Conservation (phyloP, 108 stramenopile genomes). For the Nitzschia sp. region DNA sequence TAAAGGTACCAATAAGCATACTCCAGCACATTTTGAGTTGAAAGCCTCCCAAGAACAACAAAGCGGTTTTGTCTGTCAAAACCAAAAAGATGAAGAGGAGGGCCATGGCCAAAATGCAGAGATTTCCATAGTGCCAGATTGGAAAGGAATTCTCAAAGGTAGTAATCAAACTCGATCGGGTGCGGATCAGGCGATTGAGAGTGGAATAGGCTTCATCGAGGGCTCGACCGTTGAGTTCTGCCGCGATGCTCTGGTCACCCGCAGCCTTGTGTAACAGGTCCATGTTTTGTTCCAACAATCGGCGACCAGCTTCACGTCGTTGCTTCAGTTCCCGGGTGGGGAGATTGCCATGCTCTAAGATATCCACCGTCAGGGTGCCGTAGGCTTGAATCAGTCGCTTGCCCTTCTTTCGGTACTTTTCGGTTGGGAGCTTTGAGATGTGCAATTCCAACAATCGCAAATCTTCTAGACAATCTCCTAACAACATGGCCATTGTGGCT, state of each 20-base stretch:
- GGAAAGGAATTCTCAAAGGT: constrained; percentile 49
- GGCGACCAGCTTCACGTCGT: background rate
- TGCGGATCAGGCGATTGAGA: constrained; percentile 36
- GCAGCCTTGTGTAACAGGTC: background rate
- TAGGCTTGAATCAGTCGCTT: background rate
- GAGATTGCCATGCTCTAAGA: constrained; percentile 5
- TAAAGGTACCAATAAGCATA: constrained; percentile 58
- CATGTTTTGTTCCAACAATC: constrained; percentile 3
- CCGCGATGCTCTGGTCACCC: background rate
- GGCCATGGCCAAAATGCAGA: constrained; percentile 42
- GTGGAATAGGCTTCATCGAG: constrained; percentile 43
- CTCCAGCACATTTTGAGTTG: constrained; percentile 55
- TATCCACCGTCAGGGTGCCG: background rate
- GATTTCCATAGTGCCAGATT: constrained; percentile 53
- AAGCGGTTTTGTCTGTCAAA: constrained; percentile 54
- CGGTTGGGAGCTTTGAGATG: background rate
- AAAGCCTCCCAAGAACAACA: constrained; percentile 47
- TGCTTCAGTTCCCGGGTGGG: constrained; percentile 23
- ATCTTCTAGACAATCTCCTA: constrained; percentile 11
- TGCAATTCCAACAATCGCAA: constrained; percentile 3
- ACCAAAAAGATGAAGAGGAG: constrained; percentile 58
- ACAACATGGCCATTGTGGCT: background rate
- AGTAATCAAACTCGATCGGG: constrained; percentile 42
- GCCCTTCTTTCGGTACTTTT: background rate
- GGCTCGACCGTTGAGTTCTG: background rate